A percentile compares a stretch with the other conserved stretches of the same genome.
These are phyloP conservation scores for Cenchrus americanus DNA, from an alignment of 176 grass and related monocot species.

Conservation along the genomic window DNA sequence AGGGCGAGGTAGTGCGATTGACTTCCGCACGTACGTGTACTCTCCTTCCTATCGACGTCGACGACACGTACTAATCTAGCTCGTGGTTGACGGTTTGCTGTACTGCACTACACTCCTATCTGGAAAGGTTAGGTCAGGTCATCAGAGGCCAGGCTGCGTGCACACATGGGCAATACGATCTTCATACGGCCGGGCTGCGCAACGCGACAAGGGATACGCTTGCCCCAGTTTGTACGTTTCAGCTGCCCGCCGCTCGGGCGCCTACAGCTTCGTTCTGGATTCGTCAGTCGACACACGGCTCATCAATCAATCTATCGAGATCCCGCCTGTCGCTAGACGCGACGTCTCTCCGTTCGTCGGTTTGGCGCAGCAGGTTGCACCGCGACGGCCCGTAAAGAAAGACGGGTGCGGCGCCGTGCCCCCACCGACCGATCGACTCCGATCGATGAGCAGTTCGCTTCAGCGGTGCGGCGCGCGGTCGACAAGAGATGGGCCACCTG, in stretches of 20 bases:
- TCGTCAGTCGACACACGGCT: too few species aligned
- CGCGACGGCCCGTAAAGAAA: too few species aligned
- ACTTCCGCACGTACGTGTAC: background rate
- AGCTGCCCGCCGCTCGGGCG: background rate
- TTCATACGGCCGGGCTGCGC: background rate
- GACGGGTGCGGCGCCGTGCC: too few species aligned
- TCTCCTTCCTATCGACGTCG: background rate
- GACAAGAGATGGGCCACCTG: too few species aligned
- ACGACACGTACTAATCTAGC: background rate
- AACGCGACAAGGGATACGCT: constrained; percentile 16
- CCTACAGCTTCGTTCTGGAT: background rate
- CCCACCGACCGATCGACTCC: too few species aligned
- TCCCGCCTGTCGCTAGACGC: too few species aligned
- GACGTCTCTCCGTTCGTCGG: too few species aligned
- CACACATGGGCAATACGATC: background rate
- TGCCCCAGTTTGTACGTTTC: constrained; percentile 35
- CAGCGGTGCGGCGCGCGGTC: too few species aligned
- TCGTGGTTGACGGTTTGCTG: background rate
- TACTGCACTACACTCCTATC: background rate
- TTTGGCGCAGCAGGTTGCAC: too few species aligned
- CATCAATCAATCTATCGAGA: too few species aligned
- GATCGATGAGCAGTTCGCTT: too few species aligned
- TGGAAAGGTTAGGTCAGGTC: background rate
- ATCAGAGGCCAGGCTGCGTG: background rate
- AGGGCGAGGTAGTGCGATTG: background rate